phyloP scores from a whole-genome alignment of 2,329 filamentous ascomycete species.

The Cladophialophora immunda region DNA sequence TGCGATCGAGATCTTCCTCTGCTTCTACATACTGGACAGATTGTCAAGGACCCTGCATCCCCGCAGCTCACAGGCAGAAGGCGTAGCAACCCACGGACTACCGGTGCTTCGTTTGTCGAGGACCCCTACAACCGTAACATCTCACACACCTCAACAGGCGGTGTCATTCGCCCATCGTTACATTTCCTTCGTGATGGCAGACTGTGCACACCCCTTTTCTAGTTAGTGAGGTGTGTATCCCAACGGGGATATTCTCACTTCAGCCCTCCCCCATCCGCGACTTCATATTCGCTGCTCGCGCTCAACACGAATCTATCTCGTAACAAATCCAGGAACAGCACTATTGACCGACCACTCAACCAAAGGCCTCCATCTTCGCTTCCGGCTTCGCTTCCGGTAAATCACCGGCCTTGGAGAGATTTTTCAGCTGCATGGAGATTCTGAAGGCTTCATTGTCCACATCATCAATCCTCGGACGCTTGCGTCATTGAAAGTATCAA shows the following conservation, averaged over 20 bases:
- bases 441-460: not conserved
- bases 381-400: conserved; percentile 1
- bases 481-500: not conserved
- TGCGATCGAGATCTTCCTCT: not conserved
- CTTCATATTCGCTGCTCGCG: not conserved
- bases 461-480: not conserved
- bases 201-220: not conserved
- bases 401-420: not conserved
- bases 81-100: not conserved
- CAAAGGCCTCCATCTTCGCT: not conserved
- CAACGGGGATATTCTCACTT: not conserved
- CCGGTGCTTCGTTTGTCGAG: not conserved
- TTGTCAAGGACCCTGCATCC: not conserved
- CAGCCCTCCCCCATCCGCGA: not conserved
- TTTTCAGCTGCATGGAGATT: too few species aligned
- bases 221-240: not conserved
- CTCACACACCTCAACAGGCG: not conserved
- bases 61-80: not conserved
- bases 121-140: not conserved
- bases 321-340: not conserved
- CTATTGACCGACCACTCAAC: not conserved
- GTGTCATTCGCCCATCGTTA: not conserved
- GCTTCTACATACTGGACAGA: not conserved
- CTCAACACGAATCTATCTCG: not conserved
- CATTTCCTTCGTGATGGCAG: not conserved